Evolutionary conservation across 1,139 yeast species (phyloP), one percentile per base, ranked within the genome.

Genomic region (Debaryomycetaceae sp.): DNA sequence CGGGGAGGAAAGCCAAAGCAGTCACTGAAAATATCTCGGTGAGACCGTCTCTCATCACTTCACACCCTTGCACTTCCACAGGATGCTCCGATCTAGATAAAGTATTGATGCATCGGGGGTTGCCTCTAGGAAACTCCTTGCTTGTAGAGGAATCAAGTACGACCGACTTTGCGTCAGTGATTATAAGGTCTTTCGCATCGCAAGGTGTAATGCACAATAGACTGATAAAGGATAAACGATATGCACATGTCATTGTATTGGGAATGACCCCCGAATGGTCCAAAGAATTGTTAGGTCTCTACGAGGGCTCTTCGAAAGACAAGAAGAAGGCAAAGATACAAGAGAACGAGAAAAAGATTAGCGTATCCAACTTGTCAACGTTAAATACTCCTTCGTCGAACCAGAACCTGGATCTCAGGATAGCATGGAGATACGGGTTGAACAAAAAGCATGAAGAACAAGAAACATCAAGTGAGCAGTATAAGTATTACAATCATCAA

Each of bases 381-480:
- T 49, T 53, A 17, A 53, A 61, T 23, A 49, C 57, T 20, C 43
- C 48, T 20, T 54, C 58, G 39, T 56, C 62, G 20, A 64, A 71
- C 24, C 44, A 44, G 33, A 60, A 63, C 27, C 57, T 62, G 34
- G 87, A 84, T 52, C 65, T 88, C 71, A 85, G 83, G 59, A 88
- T 88, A 55, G 96, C 96, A 1, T 88, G 96, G 96, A 78, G 95
- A 56, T 88, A 88, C 55, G 89, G 89, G 0, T 61, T 83, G 43
- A 76, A 74, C 38, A 78, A 78, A 45, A 76, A 66, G 44, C 39
- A 50, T 4, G 58, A 65, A 36, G 58, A 50, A 2, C 52, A 55
- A 11, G 54, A 46, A 8, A 50, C 47, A 23, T 47, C 43, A 33
- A 37, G 44, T 6, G 52, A 55, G 3, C 57, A 63, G 6, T 73